Conservation (phyloP, 1,139 yeast species). For the Pichia sp. region DNA sequence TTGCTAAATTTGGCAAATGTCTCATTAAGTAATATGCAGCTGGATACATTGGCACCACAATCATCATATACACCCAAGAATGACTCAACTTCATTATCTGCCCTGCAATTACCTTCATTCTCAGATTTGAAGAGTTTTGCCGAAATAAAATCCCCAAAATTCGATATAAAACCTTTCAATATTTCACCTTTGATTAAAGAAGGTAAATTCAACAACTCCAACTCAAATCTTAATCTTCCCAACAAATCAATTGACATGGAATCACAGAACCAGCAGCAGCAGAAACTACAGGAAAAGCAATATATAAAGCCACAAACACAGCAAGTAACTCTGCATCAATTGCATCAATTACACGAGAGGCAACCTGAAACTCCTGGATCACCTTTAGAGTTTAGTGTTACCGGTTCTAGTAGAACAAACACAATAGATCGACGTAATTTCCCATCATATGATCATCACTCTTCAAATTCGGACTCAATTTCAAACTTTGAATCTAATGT, state of each 20-base stretch:
- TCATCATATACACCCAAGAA: neutral
- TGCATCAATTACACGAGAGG: too few species aligned
- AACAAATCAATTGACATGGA: too few species aligned
- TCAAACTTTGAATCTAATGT: slow-evolving; percentile 25
- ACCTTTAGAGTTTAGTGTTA: slow-evolving; percentile 11
- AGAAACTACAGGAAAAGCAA: too few species aligned
- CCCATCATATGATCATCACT: slow-evolving; percentile 10
- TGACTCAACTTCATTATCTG: slow-evolving; percentile 2
- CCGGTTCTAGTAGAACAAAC: slow-evolving; percentile 5
- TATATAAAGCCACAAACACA: too few species aligned
- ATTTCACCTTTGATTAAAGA: neutral
- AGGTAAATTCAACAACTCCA: neutral
- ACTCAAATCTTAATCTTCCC: neutral
- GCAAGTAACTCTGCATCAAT: too few species aligned
- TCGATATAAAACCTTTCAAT: slow-evolving; percentile 3
- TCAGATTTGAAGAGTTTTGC: slow-evolving; percentile 10
- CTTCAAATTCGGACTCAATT: slow-evolving; percentile 14
- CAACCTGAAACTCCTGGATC: slow-evolving; percentile 12
- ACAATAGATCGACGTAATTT: slow-evolving; percentile 2
- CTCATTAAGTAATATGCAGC: slow-evolving; percentile 7
- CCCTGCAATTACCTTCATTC: slow-evolving; percentile 11
- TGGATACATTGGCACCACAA: slow-evolving; percentile 1
- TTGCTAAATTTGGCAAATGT: slow-evolving; percentile 13
- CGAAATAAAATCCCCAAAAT: slow-evolving; percentile 7
- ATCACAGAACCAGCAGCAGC: too few species aligned